phyloP scores from a whole-genome alignment of 1,284 basidiomycete genomes.

The Ceratobasidium sp. region DNA sequence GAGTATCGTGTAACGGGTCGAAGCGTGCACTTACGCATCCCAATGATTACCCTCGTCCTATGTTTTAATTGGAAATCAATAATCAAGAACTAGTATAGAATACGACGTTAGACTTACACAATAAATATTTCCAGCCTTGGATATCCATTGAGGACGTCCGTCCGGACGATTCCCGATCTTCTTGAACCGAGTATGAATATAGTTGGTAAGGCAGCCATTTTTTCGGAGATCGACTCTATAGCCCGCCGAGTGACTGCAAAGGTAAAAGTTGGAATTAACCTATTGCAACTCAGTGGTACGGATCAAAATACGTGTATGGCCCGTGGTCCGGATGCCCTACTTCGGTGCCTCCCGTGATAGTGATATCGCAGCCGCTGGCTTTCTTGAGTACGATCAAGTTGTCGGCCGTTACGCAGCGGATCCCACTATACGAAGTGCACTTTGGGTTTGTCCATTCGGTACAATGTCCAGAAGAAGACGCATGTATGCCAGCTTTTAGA shows the following conservation, averaged over 20 bases:
- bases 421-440: constrained; percentile 42
- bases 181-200: constrained; percentile 37
- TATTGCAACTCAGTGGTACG: too few species aligned
- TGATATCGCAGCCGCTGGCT: constrained; percentile 32
- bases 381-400: constrained; percentile 44
- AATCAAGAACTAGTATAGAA: not conserved
- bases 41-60: constrained; percentile 44
- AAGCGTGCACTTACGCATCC: constrained; percentile 38
- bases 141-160: constrained; percentile 34
- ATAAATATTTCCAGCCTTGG: constrained; percentile 41
- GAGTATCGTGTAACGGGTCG: too few species aligned
- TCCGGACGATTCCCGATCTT: constrained; percentile 28
- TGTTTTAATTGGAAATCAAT: not conserved
- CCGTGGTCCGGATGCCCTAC: not conserved
- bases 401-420: constrained; percentile 33
- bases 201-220: constrained; percentile 10
- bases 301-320: too few species aligned
- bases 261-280: not conserved
- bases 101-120: constrained; percentile 23
- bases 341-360: not conserved
- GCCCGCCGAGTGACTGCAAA: constrained; percentile 27
- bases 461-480: constrained; percentile 37
- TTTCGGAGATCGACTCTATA: constrained; percentile 42
- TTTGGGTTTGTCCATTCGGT: constrained; percentile 29
- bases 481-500: constrained; percentile 19